phyloP scores from a whole-genome alignment of 805 yeast species.

The Kuraishia molischiana region DNA sequence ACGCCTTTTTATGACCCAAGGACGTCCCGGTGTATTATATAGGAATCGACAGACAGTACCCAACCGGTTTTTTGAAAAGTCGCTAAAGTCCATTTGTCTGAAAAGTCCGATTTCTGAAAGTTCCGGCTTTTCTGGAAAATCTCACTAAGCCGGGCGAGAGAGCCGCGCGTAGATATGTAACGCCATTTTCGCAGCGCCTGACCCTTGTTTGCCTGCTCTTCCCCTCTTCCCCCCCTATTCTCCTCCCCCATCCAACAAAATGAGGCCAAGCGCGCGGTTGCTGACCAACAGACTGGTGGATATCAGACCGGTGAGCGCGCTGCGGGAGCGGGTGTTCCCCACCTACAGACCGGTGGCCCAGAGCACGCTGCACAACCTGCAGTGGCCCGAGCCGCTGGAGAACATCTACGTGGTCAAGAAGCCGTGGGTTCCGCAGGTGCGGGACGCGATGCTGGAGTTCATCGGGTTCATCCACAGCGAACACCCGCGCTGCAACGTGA shows the following conservation, averaged over 20 bases:
- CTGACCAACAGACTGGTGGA: neutral
- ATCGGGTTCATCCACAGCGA: constrained; percentile 47
- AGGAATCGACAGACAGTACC: too few species aligned
- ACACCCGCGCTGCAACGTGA: constrained; percentile 66
- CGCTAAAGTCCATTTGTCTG: too few species aligned
- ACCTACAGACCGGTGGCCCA: constrained; percentile 21
- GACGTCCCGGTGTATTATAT: too few species aligned
- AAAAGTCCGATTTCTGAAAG: too few species aligned
- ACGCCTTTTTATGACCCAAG: too few species aligned
- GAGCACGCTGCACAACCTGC: constrained; percentile 50
- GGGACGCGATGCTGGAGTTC: constrained; percentile 56
- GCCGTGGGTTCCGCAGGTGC: constrained; percentile 63
- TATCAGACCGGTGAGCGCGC: neutral
- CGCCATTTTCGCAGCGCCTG: too few species aligned
- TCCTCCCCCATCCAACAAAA: neutral
- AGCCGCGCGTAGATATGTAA: too few species aligned
- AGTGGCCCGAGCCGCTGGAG: constrained; percentile 59
- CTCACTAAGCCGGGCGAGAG: too few species aligned
- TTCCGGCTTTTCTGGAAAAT: too few species aligned
- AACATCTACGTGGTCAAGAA: constrained; percentile 79
- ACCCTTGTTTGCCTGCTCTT: too few species aligned
- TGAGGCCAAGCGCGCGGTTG: neutral
- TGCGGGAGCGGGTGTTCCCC: neutral
- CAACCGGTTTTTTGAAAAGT: too few species aligned
- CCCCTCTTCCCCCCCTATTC: too few species aligned